These are phyloP conservation scores for Lentinula detonsa DNA, from an alignment of 768 basidiomycete genomes.

Conservation along the genomic window DNA sequence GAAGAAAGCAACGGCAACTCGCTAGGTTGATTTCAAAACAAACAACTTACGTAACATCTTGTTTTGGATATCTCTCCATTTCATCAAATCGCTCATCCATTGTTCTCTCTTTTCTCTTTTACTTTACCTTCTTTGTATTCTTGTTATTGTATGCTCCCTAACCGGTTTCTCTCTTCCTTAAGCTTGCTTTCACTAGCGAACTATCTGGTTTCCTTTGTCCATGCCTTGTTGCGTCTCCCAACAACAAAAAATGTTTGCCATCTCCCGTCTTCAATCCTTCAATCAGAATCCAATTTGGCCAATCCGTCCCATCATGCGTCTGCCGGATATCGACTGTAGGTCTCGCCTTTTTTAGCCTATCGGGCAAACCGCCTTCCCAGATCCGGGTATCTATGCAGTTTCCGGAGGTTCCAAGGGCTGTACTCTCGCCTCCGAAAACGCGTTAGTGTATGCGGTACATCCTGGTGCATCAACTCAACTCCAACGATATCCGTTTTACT, in stretches of 20 bases:
- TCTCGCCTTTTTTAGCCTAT: not conserved
- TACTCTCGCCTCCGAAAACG: not conserved
- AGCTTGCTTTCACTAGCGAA: not conserved
- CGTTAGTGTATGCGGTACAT: not conserved
- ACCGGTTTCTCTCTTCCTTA: not conserved
- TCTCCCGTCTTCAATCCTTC: conserved; percentile 2
- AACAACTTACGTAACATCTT: not conserved
- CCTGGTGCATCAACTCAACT: too few relatives aligned
- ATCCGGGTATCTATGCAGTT: not conserved
- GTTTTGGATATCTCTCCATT: not conserved
- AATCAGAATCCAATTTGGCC: not conserved
- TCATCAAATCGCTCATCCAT: not conserved
- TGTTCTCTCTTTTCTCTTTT: not conserved
- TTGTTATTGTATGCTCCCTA: not conserved
- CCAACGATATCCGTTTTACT: not conserved
- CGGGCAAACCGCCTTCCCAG: not conserved
- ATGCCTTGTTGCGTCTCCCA: not conserved
- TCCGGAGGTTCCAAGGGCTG: not conserved
- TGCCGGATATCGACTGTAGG: not conserved
- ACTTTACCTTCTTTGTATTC: not conserved
- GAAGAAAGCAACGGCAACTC: not conserved
- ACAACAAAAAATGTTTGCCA: not conserved
- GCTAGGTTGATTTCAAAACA: not conserved
- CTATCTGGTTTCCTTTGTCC: not conserved
- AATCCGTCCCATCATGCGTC: not conserved